Percentiles rank a stretch among this genome's conserved stretches.
Evolutionary conservation across 1,284 basidiomycete species (phyloP).

Genomic region (Pseudozyma flocculosa): DNA sequence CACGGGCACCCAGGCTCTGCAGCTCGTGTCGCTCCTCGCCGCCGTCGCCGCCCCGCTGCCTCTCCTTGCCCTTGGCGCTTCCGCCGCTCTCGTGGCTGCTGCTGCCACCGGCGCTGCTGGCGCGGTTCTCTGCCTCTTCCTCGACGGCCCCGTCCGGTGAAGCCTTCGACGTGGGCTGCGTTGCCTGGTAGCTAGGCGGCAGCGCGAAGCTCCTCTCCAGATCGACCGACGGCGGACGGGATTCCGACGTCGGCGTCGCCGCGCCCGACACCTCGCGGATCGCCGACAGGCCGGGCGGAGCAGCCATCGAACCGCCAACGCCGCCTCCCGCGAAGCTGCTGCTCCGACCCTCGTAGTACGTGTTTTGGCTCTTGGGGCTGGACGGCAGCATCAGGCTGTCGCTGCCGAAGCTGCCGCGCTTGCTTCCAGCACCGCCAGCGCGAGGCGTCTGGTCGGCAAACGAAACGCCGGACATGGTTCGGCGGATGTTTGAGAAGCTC

Average conservation of each 20-base stretch:
- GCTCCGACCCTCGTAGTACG: neutral
- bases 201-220: neutral
- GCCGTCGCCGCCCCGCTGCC: neutral
- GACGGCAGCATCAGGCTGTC: neutral
- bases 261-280: constrained; percentile 29
- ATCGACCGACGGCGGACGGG: neutral
- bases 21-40: neutral
- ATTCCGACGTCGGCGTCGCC: constrained; percentile 10
- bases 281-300: constrained; percentile 19
- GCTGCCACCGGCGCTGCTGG: neutral
- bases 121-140: too few relatives aligned
- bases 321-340: neutral
- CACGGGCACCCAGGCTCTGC: neutral
- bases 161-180: too few relatives aligned
- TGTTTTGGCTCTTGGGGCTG: neutral
- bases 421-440: neutral
- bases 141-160: too few relatives aligned
- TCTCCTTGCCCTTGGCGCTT: constrained; percentile 16
- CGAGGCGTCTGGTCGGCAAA: constrained; percentile 8
- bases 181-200: constrained; percentile 13
- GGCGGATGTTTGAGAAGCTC: constrained; percentile 8
- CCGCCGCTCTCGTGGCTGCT: constrained; percentile 1
- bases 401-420: neutral
- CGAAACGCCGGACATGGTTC: constrained; percentile 18
- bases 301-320: neutral